Evolutionary conservation across 257 asterid genomes (phyloP), one percentile per base, ranked within the genome.

Genomic region (Solanum raphanifolium): DNA sequence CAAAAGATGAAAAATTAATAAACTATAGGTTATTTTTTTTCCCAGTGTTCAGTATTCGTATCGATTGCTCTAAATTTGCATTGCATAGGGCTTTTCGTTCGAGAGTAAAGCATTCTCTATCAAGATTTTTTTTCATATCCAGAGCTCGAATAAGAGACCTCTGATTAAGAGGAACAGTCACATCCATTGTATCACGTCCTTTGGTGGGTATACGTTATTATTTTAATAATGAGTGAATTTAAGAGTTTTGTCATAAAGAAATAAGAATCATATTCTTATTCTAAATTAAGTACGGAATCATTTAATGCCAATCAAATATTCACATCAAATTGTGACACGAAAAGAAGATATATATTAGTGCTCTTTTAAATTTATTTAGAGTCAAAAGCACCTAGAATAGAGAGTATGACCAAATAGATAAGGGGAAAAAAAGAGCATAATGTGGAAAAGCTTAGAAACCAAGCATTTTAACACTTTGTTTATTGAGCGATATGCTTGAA

Each of bases 391-490:
- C 85, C 25, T 27, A 7, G 66, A 79, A 27, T 41, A 43, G 27
- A 16, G 27, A 27, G 85, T 79, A 4, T 69, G 85, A 27, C 85
- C 18, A 43, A 79, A 79, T 79, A 27, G 39, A 79, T 6, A 76
- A 38, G 5, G 7, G 9, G 1, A 1, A 27, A 15, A 9, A 8
- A 0, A 1, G 65, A 55, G 65, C 65, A 79, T 43, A 15, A 43
- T 27, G 10, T 41, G 36, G 39, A 43, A 43, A 79, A 79, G 85
- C 85, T 79, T 79, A 79, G 66, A 79, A 79, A 79, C 39, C 32
- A 79, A 79, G 85, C 65, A 27, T 79, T 41, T 79, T 43, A 79
- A 79, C 66, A 87, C 87, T 89, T 89, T 86, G 90, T 86, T 88
- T 89, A 39, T 20, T 75, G 25, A 55, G 10, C 18, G 10, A 38